Evolutionary conservation across 139 green algal species (phyloP).

Genomic region (Asterochloris sp.): DNA sequence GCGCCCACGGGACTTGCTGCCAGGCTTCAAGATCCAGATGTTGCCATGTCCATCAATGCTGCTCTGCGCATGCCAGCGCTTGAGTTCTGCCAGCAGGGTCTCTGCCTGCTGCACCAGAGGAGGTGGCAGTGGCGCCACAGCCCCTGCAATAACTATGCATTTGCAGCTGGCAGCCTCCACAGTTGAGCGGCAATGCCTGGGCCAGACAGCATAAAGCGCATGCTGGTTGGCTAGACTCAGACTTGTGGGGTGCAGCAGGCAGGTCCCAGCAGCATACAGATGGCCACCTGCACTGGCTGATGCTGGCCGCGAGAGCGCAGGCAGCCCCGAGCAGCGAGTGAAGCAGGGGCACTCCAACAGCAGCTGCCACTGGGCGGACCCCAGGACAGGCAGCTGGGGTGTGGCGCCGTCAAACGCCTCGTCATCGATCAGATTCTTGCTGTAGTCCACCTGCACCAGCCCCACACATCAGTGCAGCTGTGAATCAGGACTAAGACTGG

Average conservation of each 20-base stretch:
- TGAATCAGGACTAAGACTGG: too few relatives aligned
- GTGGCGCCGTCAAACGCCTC: slow-evolving; percentile 2
- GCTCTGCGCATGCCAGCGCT: slow-evolving; percentile 26
- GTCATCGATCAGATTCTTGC: slow-evolving; percentile 16
- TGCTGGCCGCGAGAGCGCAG: too few relatives aligned
- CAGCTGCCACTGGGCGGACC: background rate
- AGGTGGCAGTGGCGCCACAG: background rate
- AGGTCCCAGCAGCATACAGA: background rate
- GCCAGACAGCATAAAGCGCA: background rate
- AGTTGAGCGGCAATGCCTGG: background rate
- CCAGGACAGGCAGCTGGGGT: background rate
- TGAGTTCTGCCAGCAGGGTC: slow-evolving; percentile 8
- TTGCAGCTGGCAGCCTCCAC: background rate
- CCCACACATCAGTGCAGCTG: too few relatives aligned
- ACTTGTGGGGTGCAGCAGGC: too few relatives aligned
- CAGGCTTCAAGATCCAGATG: slow-evolving; percentile 70
- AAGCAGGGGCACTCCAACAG: slow-evolving; percentile 17
- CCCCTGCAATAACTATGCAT: background rate
- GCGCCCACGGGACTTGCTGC: slow-evolving; percentile 49
- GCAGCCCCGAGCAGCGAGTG: background rate
- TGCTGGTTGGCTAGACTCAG: too few relatives aligned
- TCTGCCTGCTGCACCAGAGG: slow-evolving; percentile 4
- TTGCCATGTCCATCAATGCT: slow-evolving; percentile 49
- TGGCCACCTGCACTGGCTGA: background rate
- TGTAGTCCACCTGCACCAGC: background rate